Base-by-base conservation (phyloP, 768 basidiomycete species). In the Sarcodon sp. region DNA sequence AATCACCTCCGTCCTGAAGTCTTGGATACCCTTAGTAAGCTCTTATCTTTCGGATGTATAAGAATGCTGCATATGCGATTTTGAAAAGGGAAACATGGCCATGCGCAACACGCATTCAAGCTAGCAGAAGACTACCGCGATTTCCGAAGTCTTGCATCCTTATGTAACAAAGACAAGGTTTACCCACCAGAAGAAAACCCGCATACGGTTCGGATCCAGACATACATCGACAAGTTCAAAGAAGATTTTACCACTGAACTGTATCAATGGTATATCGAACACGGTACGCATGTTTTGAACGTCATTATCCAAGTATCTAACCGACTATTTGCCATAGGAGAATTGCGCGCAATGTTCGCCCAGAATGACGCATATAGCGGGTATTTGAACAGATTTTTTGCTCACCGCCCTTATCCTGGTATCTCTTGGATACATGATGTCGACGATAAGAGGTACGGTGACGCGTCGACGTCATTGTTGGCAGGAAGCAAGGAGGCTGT, bases 211-310 rank as follows among this genome's bases (percentile, higher is more conserved):
- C 69, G 79, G 15, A 81, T 91, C 13, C 75, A 81, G 55, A 60
- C 62, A 4, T 96, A 91, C 62, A 77, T 92, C 49, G 73, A 84
- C 41, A 73, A 71, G 56, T 94, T 84, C 64, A 77, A 82, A 45
- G 80, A 89, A 33, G 79, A 77, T 10, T 98, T 97, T 54, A 84
- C 91, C 0, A 79, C 73, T n/a, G 83, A 89, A 57, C 70, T 96
- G n/a, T 93, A 87, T 58, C 76, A 79, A 57, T 96, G 87, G 87
- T 94, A 89, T 61, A 85, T 94, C 45, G 86, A 90, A 54, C 82
- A 92, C 53, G 87, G 89, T 86, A 49, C 39, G 74, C 60, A 8
- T 15, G 18, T 13, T 12, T 43, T 43, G 18, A n/a, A n/a, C 9
- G 6, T 10, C 15, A 18, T 15, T 45, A 36, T 15, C 37, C 34